A percentile compares a stretch with the other conserved stretches of the same genome.
Evolutionary conservation across 495 filamentous ascomycete species (phyloP).

Genomic region (Neurospora sublineolata): DNA sequence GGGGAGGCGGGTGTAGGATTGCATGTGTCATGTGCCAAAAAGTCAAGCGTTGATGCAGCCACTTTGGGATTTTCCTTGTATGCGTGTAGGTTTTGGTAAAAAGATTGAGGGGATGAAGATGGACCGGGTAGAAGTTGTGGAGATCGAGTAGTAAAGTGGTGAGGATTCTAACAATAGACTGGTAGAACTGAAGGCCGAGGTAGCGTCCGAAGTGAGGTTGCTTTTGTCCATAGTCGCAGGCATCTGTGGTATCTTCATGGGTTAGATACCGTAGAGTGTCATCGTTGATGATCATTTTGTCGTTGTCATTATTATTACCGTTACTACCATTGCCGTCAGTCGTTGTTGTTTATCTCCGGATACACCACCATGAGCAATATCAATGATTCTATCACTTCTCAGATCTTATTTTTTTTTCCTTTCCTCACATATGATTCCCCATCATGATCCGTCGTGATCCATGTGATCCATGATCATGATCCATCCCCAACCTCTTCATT

Average conservation of each 20-base stretch:
- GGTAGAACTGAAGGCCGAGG: no score
- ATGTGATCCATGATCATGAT: neutral
- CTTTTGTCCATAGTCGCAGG: neutral
- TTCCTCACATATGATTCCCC: neutral
- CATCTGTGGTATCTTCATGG: neutral
- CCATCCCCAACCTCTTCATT: neutral
- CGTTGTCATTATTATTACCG: neutral
- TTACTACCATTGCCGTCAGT: neutral
- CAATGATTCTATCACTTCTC: neutral
- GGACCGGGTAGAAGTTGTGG: no score
- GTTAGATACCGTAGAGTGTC: neutral
- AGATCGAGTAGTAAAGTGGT: neutral
- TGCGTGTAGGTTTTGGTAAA: no score
- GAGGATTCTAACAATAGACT: neutral
- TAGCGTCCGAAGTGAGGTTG: neutral
- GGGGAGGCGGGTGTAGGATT: neutral
- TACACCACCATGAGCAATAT: neutral
- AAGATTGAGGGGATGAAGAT: no score
- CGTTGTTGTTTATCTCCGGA: neutral
- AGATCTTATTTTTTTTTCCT: neutral
- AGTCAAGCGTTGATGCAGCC: neutral
- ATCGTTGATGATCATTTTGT: neutral
- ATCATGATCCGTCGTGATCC: neutral
- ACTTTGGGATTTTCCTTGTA: no score
- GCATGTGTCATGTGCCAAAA: neutral